phyloP scores from a whole-genome alignment of 129 eudicot genomes.

The Oenanthe sinensis region DNA sequence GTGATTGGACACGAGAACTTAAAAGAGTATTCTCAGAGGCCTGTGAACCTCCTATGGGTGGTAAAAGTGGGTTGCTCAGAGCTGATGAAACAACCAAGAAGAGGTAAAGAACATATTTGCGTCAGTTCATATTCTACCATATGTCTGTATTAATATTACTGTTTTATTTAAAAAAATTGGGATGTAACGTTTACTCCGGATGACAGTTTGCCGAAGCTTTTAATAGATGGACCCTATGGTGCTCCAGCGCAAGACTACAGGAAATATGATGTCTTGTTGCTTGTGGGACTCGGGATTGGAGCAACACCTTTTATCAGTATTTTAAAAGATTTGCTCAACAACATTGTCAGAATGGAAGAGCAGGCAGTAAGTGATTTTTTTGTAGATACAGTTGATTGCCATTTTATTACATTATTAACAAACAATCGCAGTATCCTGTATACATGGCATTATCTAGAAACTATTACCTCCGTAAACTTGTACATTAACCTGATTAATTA shows the following conservation, averaged over 20 bases:
- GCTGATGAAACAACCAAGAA: constrained; percentile 83
- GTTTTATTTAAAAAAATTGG: background rate
- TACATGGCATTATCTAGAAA: background rate
- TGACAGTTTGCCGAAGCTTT: constrained; percentile 80
- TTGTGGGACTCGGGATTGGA: constrained; percentile 97
- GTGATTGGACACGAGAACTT: constrained; percentile 96
- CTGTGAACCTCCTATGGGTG: constrained; percentile 72
- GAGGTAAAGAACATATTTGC: constrained; percentile 28
- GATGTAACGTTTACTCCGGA: constrained; percentile 2
- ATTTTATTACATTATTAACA: background rate
- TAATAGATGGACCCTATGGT: constrained; percentile 95
- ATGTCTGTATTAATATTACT: background rate
- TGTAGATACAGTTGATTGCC: background rate
- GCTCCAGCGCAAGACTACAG: constrained; percentile 97
- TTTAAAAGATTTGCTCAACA: constrained; percentile 85
- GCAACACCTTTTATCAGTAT: constrained; percentile 98
- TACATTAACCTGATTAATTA: background rate
- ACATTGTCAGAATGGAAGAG: constrained; percentile 89
- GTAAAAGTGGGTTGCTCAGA: constrained; percentile 89
- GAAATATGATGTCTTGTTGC: constrained; percentile 82
- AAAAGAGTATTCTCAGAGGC: constrained; percentile 74
- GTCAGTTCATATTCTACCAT: background rate
- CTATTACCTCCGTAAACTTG: background rate
- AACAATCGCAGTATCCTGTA: background rate
- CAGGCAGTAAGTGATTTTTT: constrained; percentile 44